Percentiles rank a stretch among this genome's conserved stretches.
phyloP scores from a whole-genome alignment of 2,329 filamentous ascomycete genomes.

The Trichoderma sp. region DNA sequence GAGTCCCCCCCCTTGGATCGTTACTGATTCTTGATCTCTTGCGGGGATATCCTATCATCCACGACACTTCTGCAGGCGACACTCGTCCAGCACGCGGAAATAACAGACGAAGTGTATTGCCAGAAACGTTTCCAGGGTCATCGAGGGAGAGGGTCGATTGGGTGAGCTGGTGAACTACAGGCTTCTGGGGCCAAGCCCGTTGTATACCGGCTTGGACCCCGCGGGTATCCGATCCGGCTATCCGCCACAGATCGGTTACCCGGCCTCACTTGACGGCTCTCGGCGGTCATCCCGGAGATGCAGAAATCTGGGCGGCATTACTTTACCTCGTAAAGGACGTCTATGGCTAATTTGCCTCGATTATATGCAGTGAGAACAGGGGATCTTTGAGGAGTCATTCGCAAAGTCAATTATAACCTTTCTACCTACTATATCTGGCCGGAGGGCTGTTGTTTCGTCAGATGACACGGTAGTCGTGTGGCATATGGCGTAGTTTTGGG shows the following conservation, averaged over 20 bases:
- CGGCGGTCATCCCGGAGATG: slow-evolving; percentile 13
- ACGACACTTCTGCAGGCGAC: slow-evolving; percentile 5
- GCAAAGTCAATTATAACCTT: not conserved
- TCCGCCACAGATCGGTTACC: slow-evolving; percentile 17
- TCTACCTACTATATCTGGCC: too few relatives aligned
- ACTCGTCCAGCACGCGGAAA: too few relatives aligned
- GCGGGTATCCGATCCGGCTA: slow-evolving; percentile 29
- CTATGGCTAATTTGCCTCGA: not conserved
- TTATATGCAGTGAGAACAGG: not conserved
- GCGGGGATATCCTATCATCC: slow-evolving; percentile 10
- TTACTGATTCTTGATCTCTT: too few relatives aligned
- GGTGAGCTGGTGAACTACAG: slow-evolving; percentile 11
- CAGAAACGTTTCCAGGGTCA: too few relatives aligned
- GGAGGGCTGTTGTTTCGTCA: too few relatives aligned
- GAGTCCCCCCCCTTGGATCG: too few relatives aligned
- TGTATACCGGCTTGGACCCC: slow-evolving; percentile 14
- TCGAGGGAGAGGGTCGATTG: not conserved
- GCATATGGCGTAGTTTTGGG: too few relatives aligned
- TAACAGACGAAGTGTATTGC: too few relatives aligned
- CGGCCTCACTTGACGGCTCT: slow-evolving; percentile 7
- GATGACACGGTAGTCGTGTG: too few relatives aligned
- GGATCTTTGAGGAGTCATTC: not conserved
- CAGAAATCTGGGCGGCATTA: not conserved
- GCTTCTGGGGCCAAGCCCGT: not conserved
- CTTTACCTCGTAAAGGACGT: not conserved